Base-by-base conservation (phyloP, 2,329 filamentous ascomycete species). In the Monosporascus ibericus region DNA sequence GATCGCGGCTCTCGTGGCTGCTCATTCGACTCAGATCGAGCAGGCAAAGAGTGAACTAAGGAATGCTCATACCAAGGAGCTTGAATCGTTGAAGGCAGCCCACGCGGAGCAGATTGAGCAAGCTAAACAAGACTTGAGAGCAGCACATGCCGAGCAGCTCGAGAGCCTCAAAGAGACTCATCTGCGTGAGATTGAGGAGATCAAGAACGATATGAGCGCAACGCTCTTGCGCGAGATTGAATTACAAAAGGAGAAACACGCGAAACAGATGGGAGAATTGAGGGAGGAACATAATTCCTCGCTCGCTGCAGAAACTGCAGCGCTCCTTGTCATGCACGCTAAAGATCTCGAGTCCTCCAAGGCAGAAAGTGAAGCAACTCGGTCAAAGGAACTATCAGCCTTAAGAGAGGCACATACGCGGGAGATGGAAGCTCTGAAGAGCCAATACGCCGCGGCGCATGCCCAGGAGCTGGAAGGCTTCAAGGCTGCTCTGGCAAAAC, bases 391-490 rank as follows among this genome's bases (percentile, higher is more conserved):
- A 40, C 50, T 68, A n/a, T 52, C 58, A 8, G 52, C 60, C 22
- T 50, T 67, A 15, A 66, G 64, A 50, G 60, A 62, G 39, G 22
- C 52, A 1, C 66, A 68, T 49, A 59, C 62, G 2, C 57, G 63
- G 20, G 63, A 67, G 42, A 62, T 68, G 8, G 63, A 67, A 34
- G 36, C 56, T 2, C 49, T 67, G 5, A 63, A 64, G 39, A 57
- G 49, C 36, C 61, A 65, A 48, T 60, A 68, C 49, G 61, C 65
- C 38, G 56, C 60, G 22, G 61, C 63, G 27, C 65, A 63, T 44
- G 60, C 65, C 17, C 59, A 62, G 27, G 65, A 66, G 49, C 51
- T 68, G 4, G 63, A 65, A n/a, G 51, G 59, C 6, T 67, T 68
- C 54, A 61, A 65, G 53, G 60, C 63, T 6, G 62, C 64, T 37